Percentiles rank a stretch among this genome's conserved stretches.
Conservation (phyloP, 805 yeast genomes). For the Wickerhamiella cacticola region DNA sequence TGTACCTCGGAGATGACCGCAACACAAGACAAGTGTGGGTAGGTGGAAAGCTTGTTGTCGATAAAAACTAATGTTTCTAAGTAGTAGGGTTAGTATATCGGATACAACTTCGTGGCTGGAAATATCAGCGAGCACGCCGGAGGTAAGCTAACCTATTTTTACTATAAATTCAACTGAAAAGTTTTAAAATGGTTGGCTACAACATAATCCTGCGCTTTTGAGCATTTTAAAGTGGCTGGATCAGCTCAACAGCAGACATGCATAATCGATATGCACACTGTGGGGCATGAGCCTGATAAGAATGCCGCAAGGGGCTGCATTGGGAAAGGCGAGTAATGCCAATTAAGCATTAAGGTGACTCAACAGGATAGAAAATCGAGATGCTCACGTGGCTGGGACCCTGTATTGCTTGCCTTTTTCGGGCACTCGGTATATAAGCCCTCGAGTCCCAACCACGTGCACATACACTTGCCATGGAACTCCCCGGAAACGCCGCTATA, state of each 20-base stretch:
- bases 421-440: not conserved
- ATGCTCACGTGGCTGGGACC: no score
- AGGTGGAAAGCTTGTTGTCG: slow-evolving; percentile 53
- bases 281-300: not conserved
- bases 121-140: no score
- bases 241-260: not conserved
- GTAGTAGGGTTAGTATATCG: not conserved
- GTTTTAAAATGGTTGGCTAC: no score
- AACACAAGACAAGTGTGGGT: slow-evolving; percentile 75
- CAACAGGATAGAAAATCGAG: no score
- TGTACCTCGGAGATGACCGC: slow-evolving; percentile 88
- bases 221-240: no score
- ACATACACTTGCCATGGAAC: not conserved
- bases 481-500: slow-evolving; percentile 10
- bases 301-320: no score
- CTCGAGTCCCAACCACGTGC: slow-evolving; percentile 1
- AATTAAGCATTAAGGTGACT: not conserved
- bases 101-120: no score
- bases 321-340: no score
- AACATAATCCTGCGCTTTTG: no score
- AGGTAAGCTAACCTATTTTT: no score
- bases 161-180: no score
- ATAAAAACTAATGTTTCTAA: slow-evolving; percentile 28
- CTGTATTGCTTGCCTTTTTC: not conserved
- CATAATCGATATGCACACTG: not conserved